Conservation (phyloP, 2,329 filamentous ascomycete genomes). For the Aspergillus thermomutatus region DNA sequence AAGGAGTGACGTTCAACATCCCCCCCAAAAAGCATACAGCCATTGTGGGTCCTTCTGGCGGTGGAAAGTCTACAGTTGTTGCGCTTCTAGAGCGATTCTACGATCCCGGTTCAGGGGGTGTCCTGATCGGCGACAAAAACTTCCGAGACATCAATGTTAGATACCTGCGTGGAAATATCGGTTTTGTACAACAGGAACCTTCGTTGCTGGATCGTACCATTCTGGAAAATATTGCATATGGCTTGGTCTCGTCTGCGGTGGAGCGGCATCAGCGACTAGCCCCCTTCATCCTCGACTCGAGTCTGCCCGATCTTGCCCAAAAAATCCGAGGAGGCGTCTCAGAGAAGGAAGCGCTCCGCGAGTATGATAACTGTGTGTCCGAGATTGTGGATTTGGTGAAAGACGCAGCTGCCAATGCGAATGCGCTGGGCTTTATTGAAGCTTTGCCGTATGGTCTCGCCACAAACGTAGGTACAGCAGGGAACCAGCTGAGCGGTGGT, state of each 20-base stretch:
- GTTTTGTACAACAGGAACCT: constrained; percentile 51
- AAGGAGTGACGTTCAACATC: constrained; percentile 30
- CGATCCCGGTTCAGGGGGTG: constrained; percentile 29
- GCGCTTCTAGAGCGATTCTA: constrained; percentile 38
- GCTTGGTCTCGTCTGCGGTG: constrained; percentile 39
- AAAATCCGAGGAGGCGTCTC: constrained; percentile 22
- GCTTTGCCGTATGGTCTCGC: constrained; percentile 22
- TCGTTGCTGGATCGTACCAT: constrained; percentile 51
- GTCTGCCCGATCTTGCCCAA: constrained; percentile 23
- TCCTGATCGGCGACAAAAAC: constrained; percentile 29
- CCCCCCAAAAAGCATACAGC: constrained; percentile 38
- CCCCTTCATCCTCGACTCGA: constrained; percentile 23
- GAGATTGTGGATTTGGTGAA: constrained; percentile 28
- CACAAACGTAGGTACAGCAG: constrained; percentile 34
- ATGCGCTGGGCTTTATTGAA: constrained; percentile 28
- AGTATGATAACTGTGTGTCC: constrained; percentile 18
- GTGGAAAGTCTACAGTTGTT: constrained; percentile 51
- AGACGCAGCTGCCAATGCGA: constrained; percentile 25
- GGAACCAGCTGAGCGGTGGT: constrained; percentile 53
- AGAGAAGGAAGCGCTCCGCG: constrained; percentile 20
- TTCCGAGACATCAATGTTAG: constrained; percentile 32
- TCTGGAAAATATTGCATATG: constrained; percentile 53
- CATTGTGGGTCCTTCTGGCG: constrained; percentile 50
- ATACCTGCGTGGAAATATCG: constrained; percentile 33
- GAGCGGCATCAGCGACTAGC: constrained; percentile 23